Percentiles rank a stretch among this genome's conserved stretches.
Conservation (phyloP, 2,329 filamentous ascomycete genomes). For the Pseudogymnoascus sp. region DNA sequence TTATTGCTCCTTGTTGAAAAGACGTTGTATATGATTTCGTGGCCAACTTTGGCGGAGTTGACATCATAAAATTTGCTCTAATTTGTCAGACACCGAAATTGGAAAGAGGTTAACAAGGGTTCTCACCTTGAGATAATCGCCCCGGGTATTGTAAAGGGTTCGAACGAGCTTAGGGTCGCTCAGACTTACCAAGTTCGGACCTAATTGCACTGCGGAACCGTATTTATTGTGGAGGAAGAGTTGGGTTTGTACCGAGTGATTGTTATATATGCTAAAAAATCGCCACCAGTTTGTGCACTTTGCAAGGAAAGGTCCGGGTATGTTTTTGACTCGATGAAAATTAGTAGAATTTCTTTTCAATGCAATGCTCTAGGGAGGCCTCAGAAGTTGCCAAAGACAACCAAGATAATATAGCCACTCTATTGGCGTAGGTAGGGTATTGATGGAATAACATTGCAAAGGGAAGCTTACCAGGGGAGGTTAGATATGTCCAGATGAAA, state of each 20-base stretch:
- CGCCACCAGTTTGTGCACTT: slow-evolving; percentile 25
- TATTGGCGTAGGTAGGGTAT: neutral
- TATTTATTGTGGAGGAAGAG: slow-evolving; percentile 19
- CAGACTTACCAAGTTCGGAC: slow-evolving; percentile 23
- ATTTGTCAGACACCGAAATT: neutral
- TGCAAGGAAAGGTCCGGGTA: slow-evolving; percentile 24
- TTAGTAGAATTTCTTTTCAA: neutral
- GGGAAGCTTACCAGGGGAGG: neutral
- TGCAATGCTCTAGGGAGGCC: neutral
- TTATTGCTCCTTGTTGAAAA: slow-evolving; percentile 20
- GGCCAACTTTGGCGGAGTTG: slow-evolving; percentile 18
- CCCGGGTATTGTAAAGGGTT: slow-evolving; percentile 17
- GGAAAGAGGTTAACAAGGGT: neutral
- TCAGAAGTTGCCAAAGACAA: neutral
- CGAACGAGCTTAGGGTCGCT: slow-evolving; percentile 18
- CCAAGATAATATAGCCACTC: neutral
- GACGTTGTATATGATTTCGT: slow-evolving; percentile 16
- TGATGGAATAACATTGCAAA: neutral
- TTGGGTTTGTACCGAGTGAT: slow-evolving; percentile 16
- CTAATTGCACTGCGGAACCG: slow-evolving; percentile 21
- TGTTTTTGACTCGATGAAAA: slow-evolving; percentile 12
- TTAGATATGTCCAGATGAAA: neutral
- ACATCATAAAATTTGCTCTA: slow-evolving; percentile 21
- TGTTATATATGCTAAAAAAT: slow-evolving; percentile 17
- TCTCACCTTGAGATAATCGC: slow-evolving; percentile 19